phyloP scores from a whole-genome alignment of 129 eudicot genomes.

The Artemisia argyi region DNA sequence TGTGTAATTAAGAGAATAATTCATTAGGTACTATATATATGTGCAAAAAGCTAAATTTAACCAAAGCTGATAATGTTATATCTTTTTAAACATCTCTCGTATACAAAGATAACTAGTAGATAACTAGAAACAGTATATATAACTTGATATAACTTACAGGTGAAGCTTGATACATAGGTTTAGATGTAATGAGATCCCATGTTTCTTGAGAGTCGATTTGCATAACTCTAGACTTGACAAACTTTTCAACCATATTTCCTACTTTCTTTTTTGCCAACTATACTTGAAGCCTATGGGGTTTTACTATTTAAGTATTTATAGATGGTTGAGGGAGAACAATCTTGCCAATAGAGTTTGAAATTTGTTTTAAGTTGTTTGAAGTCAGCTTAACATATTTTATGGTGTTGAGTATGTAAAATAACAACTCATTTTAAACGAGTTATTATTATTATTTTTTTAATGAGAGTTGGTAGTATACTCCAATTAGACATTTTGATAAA shows the following conservation, averaged over 20 bases:
- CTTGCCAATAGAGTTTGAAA: too few species aligned
- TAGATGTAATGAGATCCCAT: slow-evolving; percentile 44
- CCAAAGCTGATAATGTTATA: too few species aligned
- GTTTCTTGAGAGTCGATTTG: slow-evolving; percentile 46
- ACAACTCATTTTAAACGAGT: too few species aligned
- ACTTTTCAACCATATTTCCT: slow-evolving; percentile 19
- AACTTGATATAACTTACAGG: slow-evolving; percentile 41
- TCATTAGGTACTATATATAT: too few species aligned
- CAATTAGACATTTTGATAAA: too few species aligned
- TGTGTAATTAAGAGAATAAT: too few species aligned
- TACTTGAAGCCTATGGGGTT: not conserved
- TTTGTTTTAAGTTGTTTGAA: too few species aligned
- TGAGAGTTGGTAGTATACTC: too few species aligned
- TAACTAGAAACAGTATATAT: not conserved
- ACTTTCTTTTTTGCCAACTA: not conserved
- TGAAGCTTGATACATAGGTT: slow-evolving; percentile 39
- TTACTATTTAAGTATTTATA: slow-evolving; percentile 16
- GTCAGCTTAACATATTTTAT: too few species aligned
- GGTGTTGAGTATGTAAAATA: too few species aligned
- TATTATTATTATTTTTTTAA: too few species aligned
- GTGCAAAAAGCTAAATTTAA: too few species aligned
- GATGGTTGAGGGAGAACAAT: not conserved
- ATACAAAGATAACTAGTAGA: not conserved
- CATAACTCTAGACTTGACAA: slow-evolving; percentile 43
- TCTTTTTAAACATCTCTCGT: not conserved